Conservation (phyloP, 2,329 filamentous ascomycete species). For the Neurospora crassa region DNA sequence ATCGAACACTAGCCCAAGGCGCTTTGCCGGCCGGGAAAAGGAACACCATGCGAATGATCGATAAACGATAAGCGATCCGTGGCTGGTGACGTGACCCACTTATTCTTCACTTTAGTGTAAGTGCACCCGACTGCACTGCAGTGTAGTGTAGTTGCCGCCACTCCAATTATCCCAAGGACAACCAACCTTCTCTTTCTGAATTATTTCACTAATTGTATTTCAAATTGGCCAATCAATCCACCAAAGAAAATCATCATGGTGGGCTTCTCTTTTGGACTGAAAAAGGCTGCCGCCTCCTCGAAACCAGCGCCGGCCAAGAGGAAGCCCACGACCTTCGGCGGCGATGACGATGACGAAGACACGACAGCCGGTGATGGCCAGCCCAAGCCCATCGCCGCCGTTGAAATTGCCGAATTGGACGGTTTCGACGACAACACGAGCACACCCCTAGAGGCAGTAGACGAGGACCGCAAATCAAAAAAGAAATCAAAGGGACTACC, state of each 20-base stretch:
- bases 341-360: conserved; percentile 44
- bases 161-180: neutral
- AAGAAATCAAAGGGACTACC: conserved; percentile 22
- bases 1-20: too few relatives aligned
- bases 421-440: conserved; percentile 29
- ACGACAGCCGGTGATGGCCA: conserved; percentile 34
- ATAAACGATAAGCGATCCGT: neutral
- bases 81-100: neutral
- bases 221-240: neutral
- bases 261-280: conserved; percentile 46
- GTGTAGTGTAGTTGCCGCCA: neutral
- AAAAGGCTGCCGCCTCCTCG: conserved; percentile 39
- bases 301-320: conserved; percentile 41
- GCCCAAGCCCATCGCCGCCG: conserved; percentile 28
- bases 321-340: conserved; percentile 47
- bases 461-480: conserved; percentile 5
- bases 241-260: neutral
- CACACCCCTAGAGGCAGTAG: conserved; percentile 6
- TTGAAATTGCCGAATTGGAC: conserved; percentile 53
- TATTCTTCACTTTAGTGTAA: neutral
- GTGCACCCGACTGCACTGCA: neutral
- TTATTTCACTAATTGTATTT: neutral
- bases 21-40: neutral
- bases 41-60: neutral
- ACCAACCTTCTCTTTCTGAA: neutral